A percentile compares a stretch with the other conserved stretches of the same genome.
These are phyloP conservation scores for Hemileccinum rubropunctum DNA, from an alignment of 768 basidiomycete genomes.

Conservation along the genomic window DNA sequence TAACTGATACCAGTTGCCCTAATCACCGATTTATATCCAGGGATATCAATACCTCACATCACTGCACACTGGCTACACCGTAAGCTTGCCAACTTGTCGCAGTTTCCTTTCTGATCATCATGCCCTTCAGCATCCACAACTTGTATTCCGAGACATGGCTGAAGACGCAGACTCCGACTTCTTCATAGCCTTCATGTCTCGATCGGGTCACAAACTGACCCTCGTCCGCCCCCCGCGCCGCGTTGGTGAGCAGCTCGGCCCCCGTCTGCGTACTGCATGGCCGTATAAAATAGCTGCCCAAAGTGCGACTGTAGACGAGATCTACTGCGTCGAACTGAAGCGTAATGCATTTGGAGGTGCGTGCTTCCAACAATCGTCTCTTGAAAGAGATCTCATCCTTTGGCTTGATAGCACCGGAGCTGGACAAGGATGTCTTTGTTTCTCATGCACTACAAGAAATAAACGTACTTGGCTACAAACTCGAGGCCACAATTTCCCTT, in stretches of 20 bases:
- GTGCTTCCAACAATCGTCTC: not conserved
- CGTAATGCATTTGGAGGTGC: slow-evolving; percentile 35
- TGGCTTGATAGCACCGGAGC: slow-evolving; percentile 33
- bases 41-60: slow-evolving; percentile 69
- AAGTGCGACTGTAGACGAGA: slow-evolving; percentile 46
- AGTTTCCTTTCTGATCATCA: slow-evolving; percentile 8
- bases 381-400: slow-evolving; percentile 3
- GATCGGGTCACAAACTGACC: slow-evolving; percentile 53
- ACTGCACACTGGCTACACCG: slow-evolving; percentile 54
- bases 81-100: slow-evolving; percentile 28
- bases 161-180: slow-evolving; percentile 52
- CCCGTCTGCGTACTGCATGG: slow-evolving; percentile 39
- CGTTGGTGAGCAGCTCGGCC: slow-evolving; percentile 37
- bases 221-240: slow-evolving; percentile 41
- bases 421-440: slow-evolving; percentile 54
- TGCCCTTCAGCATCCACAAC: slow-evolving; percentile 48
- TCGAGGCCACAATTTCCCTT: slow-evolving; percentile 68
- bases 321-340: slow-evolving; percentile 57
- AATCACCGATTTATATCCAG: slow-evolving; percentile 34
- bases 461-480: slow-evolving; percentile 51
- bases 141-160: slow-evolving; percentile 59
- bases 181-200: slow-evolving; percentile 65
- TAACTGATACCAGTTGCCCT: slow-evolving; percentile 8
- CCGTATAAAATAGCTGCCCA: slow-evolving; percentile 41
- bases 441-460: slow-evolving; percentile 64